Evolutionary conservation across 257 asterid species (phyloP), one percentile per base, ranked within the genome.

Genomic region (Salvia rosmarinus): DNA sequence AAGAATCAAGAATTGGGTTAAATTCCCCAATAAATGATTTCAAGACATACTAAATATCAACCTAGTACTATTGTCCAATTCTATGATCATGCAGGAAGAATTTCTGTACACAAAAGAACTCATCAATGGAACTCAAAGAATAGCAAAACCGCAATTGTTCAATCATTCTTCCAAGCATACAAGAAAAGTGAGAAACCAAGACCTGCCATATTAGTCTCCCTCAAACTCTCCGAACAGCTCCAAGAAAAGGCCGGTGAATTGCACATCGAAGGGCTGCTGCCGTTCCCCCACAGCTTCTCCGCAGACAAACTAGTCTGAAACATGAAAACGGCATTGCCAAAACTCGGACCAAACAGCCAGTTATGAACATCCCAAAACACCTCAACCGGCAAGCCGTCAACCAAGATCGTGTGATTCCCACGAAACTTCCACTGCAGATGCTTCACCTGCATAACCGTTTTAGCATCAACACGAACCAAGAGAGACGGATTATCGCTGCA

Each of bases 81-180:
- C 37, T 21, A 44, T 44, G 68, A 70, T 50, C 21, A 58, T 35
- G 23, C 64, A 34, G 54, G 14, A n/a, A n/a, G 54, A n/a, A 9
- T 52, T n/a, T 54, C 46, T 40, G 51, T 51, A n/a, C 64, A 62
- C 43, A 21, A 37, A 62, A 5, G 55, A 55, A 55, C 37, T 63
- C 25, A 49, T 35, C 32, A 54, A 72, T n/a, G 43, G 57, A 75
- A 32, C 71, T 74, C 68, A 74, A 61, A 64, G 69, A 68, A 71
- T 60, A 70, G 6, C 19, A 12, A 71, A 6, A 67, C 46, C 44
- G 9, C 13, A 51, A 63, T 14, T 30, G 5, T 49, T 74, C 77
- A 90, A 58, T 93, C 97, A 69, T 75, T 86, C 92, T 86, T 93
- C 94, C 94, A 90, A 59, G 89, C 97, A 86, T 87, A 85, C 85